A percentile compares a stretch with the other conserved stretches of the same genome.
These are phyloP conservation scores for Myochromella boudieri DNA, from an alignment of 768 basidiomycete genomes.

Conservation along the genomic window DNA sequence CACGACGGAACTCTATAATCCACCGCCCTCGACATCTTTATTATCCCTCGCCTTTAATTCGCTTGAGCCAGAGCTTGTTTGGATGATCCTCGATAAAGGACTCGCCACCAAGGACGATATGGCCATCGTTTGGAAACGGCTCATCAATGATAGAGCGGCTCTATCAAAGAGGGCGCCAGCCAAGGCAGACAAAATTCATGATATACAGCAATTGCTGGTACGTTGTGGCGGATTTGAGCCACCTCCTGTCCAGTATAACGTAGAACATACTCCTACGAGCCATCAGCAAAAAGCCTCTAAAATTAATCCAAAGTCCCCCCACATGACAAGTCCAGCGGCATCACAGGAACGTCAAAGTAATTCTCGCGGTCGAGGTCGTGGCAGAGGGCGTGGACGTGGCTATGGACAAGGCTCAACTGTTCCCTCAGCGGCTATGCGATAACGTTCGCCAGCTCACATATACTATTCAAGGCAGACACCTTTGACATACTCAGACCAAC, in stretches of 20 bases:
- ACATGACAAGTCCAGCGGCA: no score
- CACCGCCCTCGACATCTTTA: constrained; percentile 40
- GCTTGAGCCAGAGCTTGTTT: constrained; percentile 61
- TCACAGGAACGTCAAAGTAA: no score
- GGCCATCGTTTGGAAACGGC: constrained; percentile 47
- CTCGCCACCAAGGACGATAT: constrained; percentile 51
- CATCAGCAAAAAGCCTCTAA: not conserved
- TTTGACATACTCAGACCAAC: no score
- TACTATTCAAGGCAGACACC: no score
- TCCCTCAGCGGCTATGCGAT: constrained; percentile 12
- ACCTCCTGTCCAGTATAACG: constrained; percentile 32
- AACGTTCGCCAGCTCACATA: no score
- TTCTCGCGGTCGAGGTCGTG: no score
- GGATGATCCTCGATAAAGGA: constrained; percentile 60
- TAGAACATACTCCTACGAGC: not conserved
- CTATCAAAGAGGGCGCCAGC: constrained; percentile 22
- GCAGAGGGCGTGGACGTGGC: constrained; percentile 37
- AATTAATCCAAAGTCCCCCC: not conserved
- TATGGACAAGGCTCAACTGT: constrained; percentile 15
- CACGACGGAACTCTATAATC: constrained; percentile 45
- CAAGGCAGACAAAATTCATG: constrained; percentile 37
- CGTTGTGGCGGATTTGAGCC: constrained; percentile 50
- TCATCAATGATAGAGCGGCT: constrained; percentile 34
- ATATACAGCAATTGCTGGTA: constrained; percentile 54
- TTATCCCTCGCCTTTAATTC: constrained; percentile 61